phyloP scores from a whole-genome alignment of 768 basidiomycete genomes.

The Strobilomyces dryophilus region DNA sequence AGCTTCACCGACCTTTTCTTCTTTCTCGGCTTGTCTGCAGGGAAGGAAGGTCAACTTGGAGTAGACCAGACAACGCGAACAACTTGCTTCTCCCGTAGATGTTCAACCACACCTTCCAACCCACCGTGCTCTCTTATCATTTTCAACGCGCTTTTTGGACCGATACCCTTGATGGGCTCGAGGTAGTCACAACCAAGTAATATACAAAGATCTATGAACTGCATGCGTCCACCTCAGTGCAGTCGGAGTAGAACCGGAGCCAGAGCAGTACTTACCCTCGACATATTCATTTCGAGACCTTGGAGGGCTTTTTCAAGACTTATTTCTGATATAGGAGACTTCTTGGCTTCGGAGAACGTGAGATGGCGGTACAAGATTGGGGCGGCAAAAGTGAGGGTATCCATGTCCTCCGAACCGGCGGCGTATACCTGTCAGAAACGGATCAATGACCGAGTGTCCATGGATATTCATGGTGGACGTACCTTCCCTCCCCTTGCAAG shows the following conservation, averaged over 20 bases:
- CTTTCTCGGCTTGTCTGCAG: conserved; percentile 37
- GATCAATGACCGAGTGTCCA: background rate
- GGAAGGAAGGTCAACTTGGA: background rate
- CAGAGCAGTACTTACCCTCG: conserved; percentile 47
- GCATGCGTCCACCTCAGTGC: conserved; percentile 5
- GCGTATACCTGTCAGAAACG: conserved; percentile 70
- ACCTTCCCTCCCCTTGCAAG: conserved; percentile 95
- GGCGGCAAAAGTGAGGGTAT: conserved; percentile 92
- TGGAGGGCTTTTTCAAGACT: conserved; percentile 76
- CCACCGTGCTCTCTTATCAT: conserved; percentile 78
- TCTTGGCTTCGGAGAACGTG: conserved; percentile 97
- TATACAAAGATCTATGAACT: conserved; percentile 97
- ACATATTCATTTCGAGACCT: conserved; percentile 91
- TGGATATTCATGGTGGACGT: background rate
- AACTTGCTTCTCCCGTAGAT: conserved; percentile 71
- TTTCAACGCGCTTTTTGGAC: conserved; percentile 94
- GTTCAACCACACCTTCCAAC: conserved; percentile 68
- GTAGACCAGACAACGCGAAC: background rate
- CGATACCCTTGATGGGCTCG: conserved; percentile 96
- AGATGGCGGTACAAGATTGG: conserved; percentile 93
- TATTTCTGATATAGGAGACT: conserved; percentile 93
- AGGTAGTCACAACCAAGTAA: conserved; percentile 97
- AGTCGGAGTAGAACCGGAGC: background rate
- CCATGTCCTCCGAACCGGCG: conserved; percentile 99
- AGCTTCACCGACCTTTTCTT: conserved; percentile 38